Conservation (phyloP, 2,329 filamentous ascomycete species). For the Penicillium griseofulvum region DNA sequence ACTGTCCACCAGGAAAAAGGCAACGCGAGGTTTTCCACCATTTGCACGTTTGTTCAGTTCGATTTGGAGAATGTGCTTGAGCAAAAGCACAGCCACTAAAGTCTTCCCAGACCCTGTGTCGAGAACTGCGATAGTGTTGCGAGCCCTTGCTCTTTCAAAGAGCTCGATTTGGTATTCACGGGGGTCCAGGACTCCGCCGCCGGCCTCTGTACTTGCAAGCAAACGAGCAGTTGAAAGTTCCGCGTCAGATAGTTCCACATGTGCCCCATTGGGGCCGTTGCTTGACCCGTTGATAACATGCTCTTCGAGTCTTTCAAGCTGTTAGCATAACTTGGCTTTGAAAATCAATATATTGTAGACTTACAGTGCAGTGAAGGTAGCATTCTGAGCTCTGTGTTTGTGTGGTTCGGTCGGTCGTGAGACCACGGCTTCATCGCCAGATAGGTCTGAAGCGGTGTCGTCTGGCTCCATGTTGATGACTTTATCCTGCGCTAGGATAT, state of each 20-base stretch:
- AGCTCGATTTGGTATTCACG: constrained; percentile 90
- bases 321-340: not conserved
- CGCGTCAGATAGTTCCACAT: constrained; percentile 33
- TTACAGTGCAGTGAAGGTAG: constrained; percentile 50
- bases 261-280: constrained; percentile 24
- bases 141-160: constrained; percentile 78
- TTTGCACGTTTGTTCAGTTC: constrained; percentile 69
- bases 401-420: not conserved
- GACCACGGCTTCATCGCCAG: constrained; percentile 23
- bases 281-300: constrained; percentile 46
- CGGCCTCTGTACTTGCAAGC: constrained; percentile 52
- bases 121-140: constrained; percentile 88
- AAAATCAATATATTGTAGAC: constrained; percentile 13
- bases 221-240: constrained; percentile 56
- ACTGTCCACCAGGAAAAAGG: constrained; percentile 89
- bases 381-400: constrained; percentile 45
- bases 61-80: constrained; percentile 71
- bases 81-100: constrained; percentile 83
- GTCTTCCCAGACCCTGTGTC: constrained; percentile 94
- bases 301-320: constrained; percentile 36
- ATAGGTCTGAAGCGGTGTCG: constrained; percentile 25
- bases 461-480: constrained; percentile 1
- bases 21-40: constrained; percentile 62
- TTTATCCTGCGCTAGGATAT: not conserved
- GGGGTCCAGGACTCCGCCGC: constrained; percentile 68